phyloP scores from a whole-genome alignment of 305 asterid species.

The Fraxinus albicans region DNA sequence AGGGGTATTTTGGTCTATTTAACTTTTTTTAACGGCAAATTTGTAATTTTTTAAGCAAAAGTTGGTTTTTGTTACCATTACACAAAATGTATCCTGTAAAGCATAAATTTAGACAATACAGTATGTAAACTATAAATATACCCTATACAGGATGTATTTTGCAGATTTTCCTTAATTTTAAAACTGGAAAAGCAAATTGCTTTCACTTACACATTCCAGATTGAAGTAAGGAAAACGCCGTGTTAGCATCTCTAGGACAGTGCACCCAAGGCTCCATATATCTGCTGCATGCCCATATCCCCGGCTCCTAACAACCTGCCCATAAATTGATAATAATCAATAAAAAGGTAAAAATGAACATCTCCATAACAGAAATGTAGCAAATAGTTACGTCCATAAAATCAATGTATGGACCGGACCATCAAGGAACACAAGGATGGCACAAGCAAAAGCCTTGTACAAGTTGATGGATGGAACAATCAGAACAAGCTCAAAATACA shows the following conservation, averaged over 20 bases:
- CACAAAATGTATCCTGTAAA: not conserved
- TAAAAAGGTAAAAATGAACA: not conserved
- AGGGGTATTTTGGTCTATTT: not conserved
- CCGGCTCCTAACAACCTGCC: slow-evolving; percentile 40
- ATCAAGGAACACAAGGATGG: not conserved
- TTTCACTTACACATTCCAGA: slow-evolving; percentile 35
- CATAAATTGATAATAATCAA: not conserved
- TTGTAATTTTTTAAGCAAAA: not conserved
- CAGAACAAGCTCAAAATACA: not conserved
- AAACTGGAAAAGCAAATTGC: not conserved
- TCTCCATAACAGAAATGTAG: not conserved
- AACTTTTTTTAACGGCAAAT: not conserved
- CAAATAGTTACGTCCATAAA: not conserved
- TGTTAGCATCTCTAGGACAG: slow-evolving; percentile 58
- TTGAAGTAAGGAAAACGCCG: slow-evolving; percentile 44
- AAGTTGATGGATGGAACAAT: not conserved
- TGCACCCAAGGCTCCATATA: slow-evolving; percentile 65
- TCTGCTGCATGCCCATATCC: slow-evolving; percentile 57
- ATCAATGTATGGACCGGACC: not conserved
- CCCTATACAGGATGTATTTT: not conserved
- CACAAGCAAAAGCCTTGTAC: not conserved
- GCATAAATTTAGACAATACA: not conserved
- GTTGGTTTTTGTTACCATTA: not conserved
- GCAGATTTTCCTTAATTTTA: not conserved
- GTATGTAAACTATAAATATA: not conserved